These are phyloP conservation scores for Pezicula carpinea DNA, from an alignment of 2,329 filamentous ascomycete species.

Conservation along the genomic window DNA sequence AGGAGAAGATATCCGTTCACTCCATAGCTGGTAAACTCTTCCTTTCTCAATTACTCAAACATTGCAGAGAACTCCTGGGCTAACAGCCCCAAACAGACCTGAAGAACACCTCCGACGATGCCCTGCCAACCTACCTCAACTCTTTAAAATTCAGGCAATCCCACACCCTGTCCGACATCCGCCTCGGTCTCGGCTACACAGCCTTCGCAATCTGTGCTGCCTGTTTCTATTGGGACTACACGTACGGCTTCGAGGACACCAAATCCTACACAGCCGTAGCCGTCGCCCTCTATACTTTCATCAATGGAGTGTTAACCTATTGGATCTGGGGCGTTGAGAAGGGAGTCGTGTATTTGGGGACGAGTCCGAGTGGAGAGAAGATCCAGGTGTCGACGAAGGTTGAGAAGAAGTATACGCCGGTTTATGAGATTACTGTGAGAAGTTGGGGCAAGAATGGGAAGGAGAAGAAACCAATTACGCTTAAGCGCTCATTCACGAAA, in stretches of 20 bases:
- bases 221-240: slow-evolving; percentile 90
- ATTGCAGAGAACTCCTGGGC: slow-evolving; percentile 7
- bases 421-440: slow-evolving; percentile 71
- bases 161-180: slow-evolving; percentile 75
- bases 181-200: slow-evolving; percentile 75
- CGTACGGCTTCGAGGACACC: slow-evolving; percentile 81
- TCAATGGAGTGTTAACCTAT: slow-evolving; percentile 74
- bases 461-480: slow-evolving; percentile 33
- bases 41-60: neutral
- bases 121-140: slow-evolving; percentile 88
- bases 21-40: slow-evolving; percentile 24
- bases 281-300: slow-evolving; percentile 70
- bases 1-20: slow-evolving; percentile 27
- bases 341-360: slow-evolving; percentile 75
- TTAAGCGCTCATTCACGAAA: slow-evolving; percentile 62
- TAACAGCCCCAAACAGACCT: slow-evolving; percentile 61
- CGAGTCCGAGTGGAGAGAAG: slow-evolving; percentile 60
- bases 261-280: slow-evolving; percentile 77
- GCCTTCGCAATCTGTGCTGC: slow-evolving; percentile 76
- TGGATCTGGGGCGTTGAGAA: slow-evolving; percentile 86
- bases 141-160: slow-evolving; percentile 80
- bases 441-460: slow-evolving; percentile 29
- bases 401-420: slow-evolving; percentile 69
- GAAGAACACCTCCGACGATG: slow-evolving; percentile 95
- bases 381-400: slow-evolving; percentile 68